Conservation (phyloP, 805 yeast genomes). For the Blastobotrys americana region DNA sequence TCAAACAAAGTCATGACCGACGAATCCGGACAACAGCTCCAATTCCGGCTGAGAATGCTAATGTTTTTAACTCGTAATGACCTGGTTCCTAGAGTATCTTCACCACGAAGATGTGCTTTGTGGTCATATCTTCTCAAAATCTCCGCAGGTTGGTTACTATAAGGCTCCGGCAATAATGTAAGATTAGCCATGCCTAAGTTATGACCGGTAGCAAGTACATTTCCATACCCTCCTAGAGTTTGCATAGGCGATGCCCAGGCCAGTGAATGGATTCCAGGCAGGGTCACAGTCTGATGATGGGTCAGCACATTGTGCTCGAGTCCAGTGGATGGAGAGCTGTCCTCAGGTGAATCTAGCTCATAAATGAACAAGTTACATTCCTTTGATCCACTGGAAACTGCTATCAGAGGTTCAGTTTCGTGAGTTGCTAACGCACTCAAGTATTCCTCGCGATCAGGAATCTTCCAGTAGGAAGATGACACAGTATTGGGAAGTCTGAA, state of each 20-base stretch:
- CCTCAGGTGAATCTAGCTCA: slow-evolving; percentile 34
- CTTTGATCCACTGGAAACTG: slow-evolving; percentile 47
- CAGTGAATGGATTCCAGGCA: slow-evolving; percentile 46
- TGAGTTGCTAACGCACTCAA: slow-evolving; percentile 33
- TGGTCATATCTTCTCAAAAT: slow-evolving; percentile 76
- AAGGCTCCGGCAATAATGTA: slow-evolving; percentile 55
- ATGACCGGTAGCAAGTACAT: slow-evolving; percentile 59
- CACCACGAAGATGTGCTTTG: slow-evolving; percentile 44
- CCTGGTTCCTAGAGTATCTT: slow-evolving; percentile 13
- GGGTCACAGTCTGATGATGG: slow-evolving; percentile 52
- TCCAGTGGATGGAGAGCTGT: neutral
- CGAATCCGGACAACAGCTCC: slow-evolving; percentile 40
- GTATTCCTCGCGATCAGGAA: slow-evolving; percentile 31
- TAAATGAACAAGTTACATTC: slow-evolving; percentile 46
- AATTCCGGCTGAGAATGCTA: slow-evolving; percentile 34
- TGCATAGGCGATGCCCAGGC: slow-evolving; percentile 34
- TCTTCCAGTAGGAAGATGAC: slow-evolving; percentile 31
- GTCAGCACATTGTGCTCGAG: slow-evolving; percentile 32
- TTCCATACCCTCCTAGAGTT: slow-evolving; percentile 36
- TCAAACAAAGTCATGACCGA: slow-evolving; percentile 57
- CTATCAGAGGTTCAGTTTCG: slow-evolving; percentile 37
- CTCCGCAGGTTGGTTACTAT: slow-evolving; percentile 51
- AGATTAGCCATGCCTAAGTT: slow-evolving; percentile 67
- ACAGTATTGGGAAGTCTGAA: slow-evolving; percentile 5
- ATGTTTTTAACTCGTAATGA: slow-evolving; percentile 32